phyloP scores from a whole-genome alignment of 768 basidiomycete genomes.

The Lactifluus hygrophoroides region DNA sequence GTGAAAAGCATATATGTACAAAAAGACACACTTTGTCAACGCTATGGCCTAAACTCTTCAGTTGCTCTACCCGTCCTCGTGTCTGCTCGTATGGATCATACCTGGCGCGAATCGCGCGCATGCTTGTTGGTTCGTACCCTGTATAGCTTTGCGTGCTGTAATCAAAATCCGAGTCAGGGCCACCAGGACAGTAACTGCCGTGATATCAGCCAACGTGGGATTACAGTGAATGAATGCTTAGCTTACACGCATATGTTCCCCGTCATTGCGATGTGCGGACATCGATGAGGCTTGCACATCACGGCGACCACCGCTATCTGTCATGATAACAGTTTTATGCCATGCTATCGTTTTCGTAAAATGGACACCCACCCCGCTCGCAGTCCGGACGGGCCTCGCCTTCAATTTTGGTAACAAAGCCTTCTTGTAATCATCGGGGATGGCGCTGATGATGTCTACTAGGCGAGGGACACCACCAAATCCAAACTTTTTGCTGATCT shows the following conservation, averaged over 20 bases:
- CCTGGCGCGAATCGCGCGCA: conserved; percentile 96
- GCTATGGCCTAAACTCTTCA: conserved; percentile 91
- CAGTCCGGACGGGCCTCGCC: conserved; percentile 92
- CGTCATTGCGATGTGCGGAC: conserved; percentile 99
- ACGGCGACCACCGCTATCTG: conserved; percentile 98
- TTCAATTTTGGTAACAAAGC: conserved; percentile 81
- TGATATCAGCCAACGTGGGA: neutral
- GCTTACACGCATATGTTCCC: conserved; percentile 97
- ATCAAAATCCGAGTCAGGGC: conserved; percentile 98
- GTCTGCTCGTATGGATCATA: conserved; percentile 98
- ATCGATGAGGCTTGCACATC: conserved; percentile 99
- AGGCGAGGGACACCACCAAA: conserved; percentile 84
- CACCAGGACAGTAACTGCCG: conserved; percentile 89
- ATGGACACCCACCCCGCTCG: conserved; percentile 72
- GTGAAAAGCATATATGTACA: neutral
- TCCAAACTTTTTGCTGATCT: conserved; percentile 83
- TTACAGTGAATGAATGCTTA: neutral
- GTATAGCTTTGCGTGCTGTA: conserved; percentile 97
- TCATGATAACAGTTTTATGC: neutral
- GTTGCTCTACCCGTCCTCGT: conserved; percentile 87
- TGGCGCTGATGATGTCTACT: conserved; percentile 97
- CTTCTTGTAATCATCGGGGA: conserved; percentile 95
- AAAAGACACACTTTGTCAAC: conserved; percentile 74
- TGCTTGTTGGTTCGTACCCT: conserved; percentile 94
- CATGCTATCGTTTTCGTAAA: neutral